Base-by-base conservation (phyloP, 805 yeast genomes). In the Deakozyma indianensis region DNA sequence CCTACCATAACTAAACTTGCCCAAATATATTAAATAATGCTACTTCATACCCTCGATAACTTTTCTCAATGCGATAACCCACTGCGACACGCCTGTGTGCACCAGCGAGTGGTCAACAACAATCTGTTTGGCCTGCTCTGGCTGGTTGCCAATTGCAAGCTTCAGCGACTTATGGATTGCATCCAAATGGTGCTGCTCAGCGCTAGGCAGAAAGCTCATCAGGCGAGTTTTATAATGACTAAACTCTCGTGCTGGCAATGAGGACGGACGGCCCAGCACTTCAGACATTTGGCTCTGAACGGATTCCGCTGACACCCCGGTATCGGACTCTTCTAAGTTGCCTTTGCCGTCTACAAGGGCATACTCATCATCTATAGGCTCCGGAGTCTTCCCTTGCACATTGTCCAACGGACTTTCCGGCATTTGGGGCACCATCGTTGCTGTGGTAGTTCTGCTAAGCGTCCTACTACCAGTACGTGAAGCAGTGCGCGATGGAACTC, bases 51-150 rank as follows among this genome's bases (percentile, higher is more conserved):
- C 38, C 38, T 73, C 74, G 15, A 74, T 51, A 3, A 80, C 58
- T 56, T 77, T 79, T 45, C 77, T 69, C 45, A 82, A 64, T 2
- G 86, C 80, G 24, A 75, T 67, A 49, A 83, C 76, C 90, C 92
- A 82, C 24, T 61, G 61, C 45, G 75, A 67, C 5, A 74, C 71
- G 0, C 81, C 77, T 29, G 68, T 70, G 51, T 77, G 74, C 1
- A 63, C 54, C 62, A 78, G 64, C 75, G 79, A 77, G 65, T 75
- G 78, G 25, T 70, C 64, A 27, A 65, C 70, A 45, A 64, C 63
- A 41, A 51, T 56, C 48, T 53, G 59, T 46, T 64, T 68, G 46
- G 64, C 70, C n/a, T 47, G 41, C 1, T 48, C 49, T 16, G 18
- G 18, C 18, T n/a, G 9, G 11, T 55, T 56, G n/a, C 65, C 60